Evolutionary conservation across 139 green algal species (phyloP), one percentile per base, ranked within the genome.

Genomic region (Volvox africanus): DNA sequence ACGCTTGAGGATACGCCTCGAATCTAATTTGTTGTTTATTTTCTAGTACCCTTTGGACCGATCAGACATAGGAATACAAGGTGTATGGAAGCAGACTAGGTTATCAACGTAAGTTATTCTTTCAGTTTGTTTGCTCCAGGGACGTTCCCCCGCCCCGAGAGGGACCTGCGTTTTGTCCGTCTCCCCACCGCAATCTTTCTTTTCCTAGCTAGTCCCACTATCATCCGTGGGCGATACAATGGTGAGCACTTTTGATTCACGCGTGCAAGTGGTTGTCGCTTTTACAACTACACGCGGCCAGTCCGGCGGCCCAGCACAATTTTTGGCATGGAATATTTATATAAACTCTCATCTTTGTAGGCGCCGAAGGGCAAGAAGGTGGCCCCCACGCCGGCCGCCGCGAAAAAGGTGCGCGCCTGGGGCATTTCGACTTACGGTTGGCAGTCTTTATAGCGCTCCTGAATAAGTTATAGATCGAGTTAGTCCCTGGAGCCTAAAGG

Each of bases 351-450:
- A 62, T 61, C 16, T 67, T 30, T 86, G 67, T 76, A 95, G 94
- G 93, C 95, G 69, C 93, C 94, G 71, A 98, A 98, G 94, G 86
- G 86, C 71, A 98, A 97, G 94, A 97, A 97, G 93, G 95, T 97
- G 50, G 96, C 96, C 44, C 91, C 96, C 32, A 93, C 94, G 37
- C 96, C 96, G 14, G 91, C 93, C 55, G 96, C 92, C 68, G 94
- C 95, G 17, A 96, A 93, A 88, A 98, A 98, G 96, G 93, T 95
- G 33, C 82, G 73, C 65, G 44, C 9, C 5, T n/a, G 26, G 21
- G 79, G 24, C 61, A 69, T 80, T n/a, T 78, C 36, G 87, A 81
- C 28, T 65, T 67, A 22, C 20, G 11, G 16, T 24, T 61, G 2
- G 76, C 76, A 32, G 73, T 80, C 73, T 36, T 33, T 35, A 36